phyloP scores from a whole-genome alignment of 306 rosid species.

The Vigna angularis region DNA sequence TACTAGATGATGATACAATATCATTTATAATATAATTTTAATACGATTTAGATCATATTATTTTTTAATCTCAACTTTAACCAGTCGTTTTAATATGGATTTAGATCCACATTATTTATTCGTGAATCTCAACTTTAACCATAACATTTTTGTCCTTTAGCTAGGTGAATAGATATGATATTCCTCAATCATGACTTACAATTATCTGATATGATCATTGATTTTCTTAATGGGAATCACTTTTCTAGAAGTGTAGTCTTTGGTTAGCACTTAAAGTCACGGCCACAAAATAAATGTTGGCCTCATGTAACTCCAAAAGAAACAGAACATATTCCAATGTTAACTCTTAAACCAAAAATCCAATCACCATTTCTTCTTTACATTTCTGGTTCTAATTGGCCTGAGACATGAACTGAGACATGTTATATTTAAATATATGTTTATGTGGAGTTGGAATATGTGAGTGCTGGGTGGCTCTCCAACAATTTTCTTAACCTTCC shows the following conservation, averaged over 20 bases:
- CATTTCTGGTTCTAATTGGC: conserved; percentile 21
- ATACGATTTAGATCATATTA: too few relatives aligned
- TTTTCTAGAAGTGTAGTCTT: conserved; percentile 40
- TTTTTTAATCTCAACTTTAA: background rate
- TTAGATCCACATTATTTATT: conserved; percentile 8
- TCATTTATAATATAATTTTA: too few relatives aligned
- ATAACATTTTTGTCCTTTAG: conserved; percentile 24
- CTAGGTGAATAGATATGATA: conserved; percentile 15
- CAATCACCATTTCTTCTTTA: background rate
- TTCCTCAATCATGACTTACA: conserved; percentile 29
- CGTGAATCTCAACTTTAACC: conserved; percentile 28
- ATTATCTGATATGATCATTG: conserved; percentile 4
- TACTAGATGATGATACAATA: too few relatives aligned
- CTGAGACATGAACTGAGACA: background rate
- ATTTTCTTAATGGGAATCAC: background rate
- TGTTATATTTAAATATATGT: conserved; percentile 23
- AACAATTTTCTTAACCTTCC: conserved; percentile 23
- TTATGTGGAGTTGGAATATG: conserved; percentile 1
- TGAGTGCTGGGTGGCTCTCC: conserved; percentile 31
- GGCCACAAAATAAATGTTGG: conserved; percentile 29
- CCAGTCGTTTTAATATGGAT: conserved; percentile 10
- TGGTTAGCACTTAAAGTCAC: conserved; percentile 46
- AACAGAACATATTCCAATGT: conserved; percentile 46
- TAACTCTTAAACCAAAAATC: conserved; percentile 26
- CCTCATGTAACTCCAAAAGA: conserved; percentile 34